Percentiles rank a stretch among this genome's conserved stretches.
phyloP scores from a whole-genome alignment of 2,329 filamentous ascomycete genomes.

The Diaporthe caulivora region DNA sequence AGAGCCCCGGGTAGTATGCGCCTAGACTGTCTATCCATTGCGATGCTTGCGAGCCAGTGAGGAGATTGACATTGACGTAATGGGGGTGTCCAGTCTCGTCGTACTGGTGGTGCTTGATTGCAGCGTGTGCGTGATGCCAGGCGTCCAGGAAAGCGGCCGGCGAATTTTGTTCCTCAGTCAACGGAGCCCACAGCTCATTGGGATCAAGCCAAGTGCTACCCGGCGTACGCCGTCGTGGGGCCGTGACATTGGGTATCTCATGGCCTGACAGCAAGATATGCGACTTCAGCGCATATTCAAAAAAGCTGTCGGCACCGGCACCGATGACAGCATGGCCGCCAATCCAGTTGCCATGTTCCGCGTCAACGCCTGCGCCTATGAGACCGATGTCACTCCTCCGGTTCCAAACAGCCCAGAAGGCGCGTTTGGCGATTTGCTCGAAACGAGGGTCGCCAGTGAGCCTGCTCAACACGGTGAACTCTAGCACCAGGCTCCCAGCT shows the following conservation, averaged over 20 bases:
- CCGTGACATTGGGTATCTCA: slow-evolving; percentile 65
- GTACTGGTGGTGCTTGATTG: slow-evolving; percentile 93
- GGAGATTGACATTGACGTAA: slow-evolving; percentile 90
- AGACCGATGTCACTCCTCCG: slow-evolving; percentile 87
- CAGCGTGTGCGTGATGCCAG: slow-evolving; percentile 88
- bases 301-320: slow-evolving; percentile 97
- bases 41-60: slow-evolving; percentile 87
- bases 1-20: slow-evolving; percentile 92
- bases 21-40: slow-evolving; percentile 97
- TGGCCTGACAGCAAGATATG: slow-evolving; percentile 89
- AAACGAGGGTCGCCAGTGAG: slow-evolving; percentile 90
- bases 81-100: slow-evolving; percentile 87
- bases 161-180: slow-evolving; percentile 75
- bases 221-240: slow-evolving; percentile 53
- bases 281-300: slow-evolving; percentile 96
- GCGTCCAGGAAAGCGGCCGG: slow-evolving; percentile 83
- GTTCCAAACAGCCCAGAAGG: slow-evolving; percentile 98
- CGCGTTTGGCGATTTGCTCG: slow-evolving; percentile 88
- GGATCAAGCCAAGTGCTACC: slow-evolving; percentile 68
- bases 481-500: slow-evolving; percentile 93
- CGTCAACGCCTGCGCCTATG: slow-evolving; percentile 89
- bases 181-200: slow-evolving; percentile 70
- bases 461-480: slow-evolving; percentile 91
- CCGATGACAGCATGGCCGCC: slow-evolving; percentile 93
- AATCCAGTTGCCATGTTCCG: slow-evolving; percentile 91